Conservation (phyloP, 2,329 filamentous ascomycete genomes). For the Diaporthe helianthi region DNA sequence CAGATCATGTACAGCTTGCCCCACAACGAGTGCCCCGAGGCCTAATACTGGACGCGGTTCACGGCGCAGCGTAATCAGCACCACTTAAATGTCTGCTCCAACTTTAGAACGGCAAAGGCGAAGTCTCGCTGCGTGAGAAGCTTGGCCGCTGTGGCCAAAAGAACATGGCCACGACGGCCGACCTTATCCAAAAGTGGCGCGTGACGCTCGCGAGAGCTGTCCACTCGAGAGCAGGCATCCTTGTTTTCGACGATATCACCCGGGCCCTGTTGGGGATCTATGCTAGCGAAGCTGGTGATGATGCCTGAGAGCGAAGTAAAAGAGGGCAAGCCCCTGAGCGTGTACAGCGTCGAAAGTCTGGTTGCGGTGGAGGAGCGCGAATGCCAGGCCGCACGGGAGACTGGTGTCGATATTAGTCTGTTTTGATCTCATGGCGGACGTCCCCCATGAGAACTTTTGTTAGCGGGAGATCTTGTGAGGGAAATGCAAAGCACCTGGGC, state of each 20-base stretch:
- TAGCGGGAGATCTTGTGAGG: background rate
- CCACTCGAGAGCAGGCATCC: conserved; percentile 78
- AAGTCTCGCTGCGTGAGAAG: conserved; percentile 15
- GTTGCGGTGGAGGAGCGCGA: too few species aligned
- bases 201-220: conserved; percentile 80
- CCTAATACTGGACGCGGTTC: conserved; percentile 23
- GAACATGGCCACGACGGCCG: too few species aligned
- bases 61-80: conserved; percentile 5
- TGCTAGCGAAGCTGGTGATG: too few species aligned
- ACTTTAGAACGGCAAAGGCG: background rate
- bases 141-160: too few species aligned
- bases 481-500: conserved; percentile 8
- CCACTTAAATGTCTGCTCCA: background rate
- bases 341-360: too few species aligned
- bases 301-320: too few species aligned
- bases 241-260: conserved; percentile 84
- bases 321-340: too few species aligned
- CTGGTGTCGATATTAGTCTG: background rate
- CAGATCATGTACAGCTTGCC: conserved; percentile 25
- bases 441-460: conserved; percentile 14
- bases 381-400: too few species aligned
- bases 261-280: too few species aligned
- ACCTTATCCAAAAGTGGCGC: conserved; percentile 72
- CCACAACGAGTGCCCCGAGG: conserved; percentile 6
- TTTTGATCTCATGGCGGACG: conserved; percentile 30